Base-by-base conservation (phyloP, 208 protist species). In the Trypanosoma rangeli region DNA sequence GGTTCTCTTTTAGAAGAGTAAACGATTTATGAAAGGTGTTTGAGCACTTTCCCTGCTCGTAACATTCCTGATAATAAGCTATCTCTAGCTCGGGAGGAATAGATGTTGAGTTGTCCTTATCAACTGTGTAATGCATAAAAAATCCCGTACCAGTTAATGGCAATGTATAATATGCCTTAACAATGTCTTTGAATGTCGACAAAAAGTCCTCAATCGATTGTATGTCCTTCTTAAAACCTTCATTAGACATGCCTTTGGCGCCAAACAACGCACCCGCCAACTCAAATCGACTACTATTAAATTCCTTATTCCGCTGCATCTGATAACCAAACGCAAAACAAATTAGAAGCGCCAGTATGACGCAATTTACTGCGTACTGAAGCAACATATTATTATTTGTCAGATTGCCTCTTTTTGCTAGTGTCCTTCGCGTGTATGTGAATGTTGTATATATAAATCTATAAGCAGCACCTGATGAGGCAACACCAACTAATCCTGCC, bases 111-210 rank as follows among this genome's bases (percentile, higher is more conserved):
- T 71, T 68, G 22, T 59, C 16, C 26, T 35, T 72, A 54, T 28
- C 59, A 44, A 72, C 56, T 0, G 79, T 77, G 70, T 86, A 89
- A 67, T 89, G 80, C 80, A 84, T 82, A 73, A 84, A 89, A n/a
- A 75, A 56, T 20, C 77, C 80, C 24, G 65, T 79, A 44, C 79
- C 80, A 26, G 64, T 64, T 8, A 66, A 62, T 2, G 80, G 80
- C 8, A 77, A 58, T 20, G 69, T 61, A 75, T 89, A 84, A 76
- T 85, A 85, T 7, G 75, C 65, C 31, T 58, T 55, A 44, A 74
- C 76, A 33, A 76, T 84, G 35, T 44, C 31, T 63, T 79, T 68
- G 15, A 89, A 75, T 13, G 72, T 64, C 31, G 26, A 50, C 3
- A 86, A 64, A 68, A 89, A 82, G 55, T 89, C 84, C 59, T 86